These are phyloP conservation scores for Melampsora larici-populina DNA, from an alignment of 1,284 basidiomycete genomes.

Conservation along the genomic window DNA sequence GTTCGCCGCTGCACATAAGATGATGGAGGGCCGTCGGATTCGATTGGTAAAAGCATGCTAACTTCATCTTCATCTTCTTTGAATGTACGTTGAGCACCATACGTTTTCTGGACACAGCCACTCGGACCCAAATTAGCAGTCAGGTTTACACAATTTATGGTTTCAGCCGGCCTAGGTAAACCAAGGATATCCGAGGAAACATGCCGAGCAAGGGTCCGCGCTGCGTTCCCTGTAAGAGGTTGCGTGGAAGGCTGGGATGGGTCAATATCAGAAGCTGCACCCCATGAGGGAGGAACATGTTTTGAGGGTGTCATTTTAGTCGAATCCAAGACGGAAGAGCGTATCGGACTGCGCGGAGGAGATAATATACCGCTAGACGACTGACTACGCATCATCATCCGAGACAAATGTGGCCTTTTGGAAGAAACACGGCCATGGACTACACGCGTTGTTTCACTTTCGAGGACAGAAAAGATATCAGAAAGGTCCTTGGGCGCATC, in stretches of 20 bases:
- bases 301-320: not conserved
- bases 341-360: not conserved
- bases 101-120: constrained; percentile 19
- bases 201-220: constrained; percentile 8
- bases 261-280: not conserved
- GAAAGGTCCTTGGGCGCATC: constrained; percentile 2
- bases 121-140: not conserved
- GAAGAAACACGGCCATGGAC: not conserved
- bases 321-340: constrained; percentile 4
- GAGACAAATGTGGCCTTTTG: constrained; percentile 20
- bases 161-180: constrained; percentile 5
- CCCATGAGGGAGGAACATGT: constrained; percentile 2
- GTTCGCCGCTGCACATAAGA: constrained; percentile 4
- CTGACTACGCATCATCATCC: not conserved
- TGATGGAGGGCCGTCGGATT: not conserved
- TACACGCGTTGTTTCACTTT: not conserved
- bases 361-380: constrained; percentile 8
- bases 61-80: constrained; percentile 31
- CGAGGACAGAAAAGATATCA: constrained; percentile 30
- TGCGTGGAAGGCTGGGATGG: constrained; percentile 10
- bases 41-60: constrained; percentile 24
- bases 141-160: constrained; percentile 21
- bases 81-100: constrained; percentile 23
- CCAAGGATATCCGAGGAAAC: constrained; percentile 14
- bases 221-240: not conserved